Percentiles rank a stretch among this genome's conserved stretches.
These are phyloP conservation scores for Ogataea thermomethanolica DNA, from an alignment of 805 yeast species.

Conservation along the genomic window DNA sequence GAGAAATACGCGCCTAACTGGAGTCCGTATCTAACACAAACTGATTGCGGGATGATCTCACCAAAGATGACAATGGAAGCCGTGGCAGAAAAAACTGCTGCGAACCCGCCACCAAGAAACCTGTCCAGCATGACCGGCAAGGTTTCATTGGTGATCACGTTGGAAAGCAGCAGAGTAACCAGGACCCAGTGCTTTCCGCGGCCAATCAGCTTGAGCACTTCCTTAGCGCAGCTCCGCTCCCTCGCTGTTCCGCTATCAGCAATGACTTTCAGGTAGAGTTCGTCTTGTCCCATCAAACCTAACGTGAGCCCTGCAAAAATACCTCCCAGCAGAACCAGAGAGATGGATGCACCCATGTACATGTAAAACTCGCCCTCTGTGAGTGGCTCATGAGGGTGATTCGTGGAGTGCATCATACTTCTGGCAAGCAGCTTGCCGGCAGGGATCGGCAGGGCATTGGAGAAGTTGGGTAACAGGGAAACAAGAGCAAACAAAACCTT, in stretches of 20 bases:
- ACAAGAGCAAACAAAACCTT: conserved; percentile 19
- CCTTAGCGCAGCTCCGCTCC: conserved; percentile 67
- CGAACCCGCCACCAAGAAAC: conserved; percentile 95
- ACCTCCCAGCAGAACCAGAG: conserved; percentile 74
- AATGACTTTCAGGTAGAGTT: conserved; percentile 86
- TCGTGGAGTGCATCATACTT: conserved; percentile 8
- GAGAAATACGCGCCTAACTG: conserved; percentile 87
- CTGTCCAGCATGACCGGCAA: conserved; percentile 91
- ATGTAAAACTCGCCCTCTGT: conserved; percentile 39
- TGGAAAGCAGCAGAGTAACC: conserved; percentile 79
- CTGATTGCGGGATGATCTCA: conserved; percentile 92
- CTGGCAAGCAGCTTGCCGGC: conserved; percentile 8
- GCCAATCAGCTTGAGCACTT: conserved; percentile 67
- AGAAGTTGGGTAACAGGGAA: conserved; percentile 24
- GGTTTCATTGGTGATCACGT: conserved; percentile 92
- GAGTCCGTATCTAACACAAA: conserved; percentile 89
- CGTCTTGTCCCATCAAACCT: conserved; percentile 98
- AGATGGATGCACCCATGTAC: conserved; percentile 51
- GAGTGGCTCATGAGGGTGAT: conserved; percentile 19
- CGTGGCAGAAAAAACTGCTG: conserved; percentile 92
- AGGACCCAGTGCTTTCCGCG: conserved; percentile 95
- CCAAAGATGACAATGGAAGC: conserved; percentile 92
- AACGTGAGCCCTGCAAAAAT: conserved; percentile 93
- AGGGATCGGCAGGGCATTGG: conserved; percentile 25
- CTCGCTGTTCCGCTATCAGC: conserved; percentile 74